Base-by-base conservation (phyloP, 148 eudicot species). In the Rhododendron henanense region DNA sequence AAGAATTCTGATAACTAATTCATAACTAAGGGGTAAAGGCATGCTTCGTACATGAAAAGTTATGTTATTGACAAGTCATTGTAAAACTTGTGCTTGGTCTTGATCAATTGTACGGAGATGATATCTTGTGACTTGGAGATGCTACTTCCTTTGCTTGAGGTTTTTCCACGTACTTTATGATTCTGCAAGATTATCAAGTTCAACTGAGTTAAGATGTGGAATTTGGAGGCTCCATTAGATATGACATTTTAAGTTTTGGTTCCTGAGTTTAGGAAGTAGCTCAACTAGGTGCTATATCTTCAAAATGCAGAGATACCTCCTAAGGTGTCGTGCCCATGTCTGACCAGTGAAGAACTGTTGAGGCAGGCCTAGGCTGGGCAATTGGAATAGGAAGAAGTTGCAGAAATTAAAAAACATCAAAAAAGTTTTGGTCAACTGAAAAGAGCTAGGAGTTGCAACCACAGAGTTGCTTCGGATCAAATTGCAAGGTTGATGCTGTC, bases 401-500 rank as follows among this genome's bases (percentile, higher is more conserved):
- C 48, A 6, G 21, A 39, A 41, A 76, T 71, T 19, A 39, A 78
- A 23, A 7, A 2, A 18, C 5, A 78, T 18, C 25, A 78, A 19
- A 44, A 21, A 19, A 10, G 15, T 69, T 23, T 21, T 48, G 14
- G 59, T 48, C 21, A 13, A 47, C 13, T 75, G 44, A 47, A 75
- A 80, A 25, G 15, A 80, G 82, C 82, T 51, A 31, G 82, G 21
- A 80, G 51, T 35, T 78, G 41, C 76, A 31, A 31, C 81, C 33
- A 45, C 11, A 5, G 19, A 25, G 25, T 23, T 48, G 18, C 6
- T 80, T 45, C n/a, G 31, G 59, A 80, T 50, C 41, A 80, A 35
- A 28, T 28, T 15, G 1, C 31, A 80, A 31, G 19, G 21, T 51
- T 25, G 41, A 80, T 79, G 21, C 28, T 13, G 15, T 79, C 55